Evolutionary conservation across 345 rosid genomes (phyloP).

Genomic region (Arabis hirsuta): DNA sequence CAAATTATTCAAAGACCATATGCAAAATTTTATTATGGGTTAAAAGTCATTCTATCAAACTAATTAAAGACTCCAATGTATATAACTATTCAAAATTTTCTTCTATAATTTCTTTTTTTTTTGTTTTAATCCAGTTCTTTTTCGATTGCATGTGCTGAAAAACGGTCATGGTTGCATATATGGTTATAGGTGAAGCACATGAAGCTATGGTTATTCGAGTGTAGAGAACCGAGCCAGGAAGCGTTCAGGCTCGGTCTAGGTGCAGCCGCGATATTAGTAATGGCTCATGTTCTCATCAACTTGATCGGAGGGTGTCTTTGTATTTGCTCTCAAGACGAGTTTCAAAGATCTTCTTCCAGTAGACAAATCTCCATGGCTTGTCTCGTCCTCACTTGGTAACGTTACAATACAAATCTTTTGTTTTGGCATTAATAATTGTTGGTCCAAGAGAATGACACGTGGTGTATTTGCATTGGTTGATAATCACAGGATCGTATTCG

Average conservation of each 20-base stretch:
- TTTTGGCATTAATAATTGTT: neutral
- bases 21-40: neutral
- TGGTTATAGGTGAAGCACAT: slow-evolving; percentile 71
- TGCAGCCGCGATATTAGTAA: slow-evolving; percentile 66
- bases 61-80: too few relatives aligned
- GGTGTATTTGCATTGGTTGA: slow-evolving; percentile 17
- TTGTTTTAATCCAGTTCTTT: neutral
- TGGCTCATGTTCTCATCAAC: slow-evolving; percentile 75
- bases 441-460: slow-evolving; percentile 14
- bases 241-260: slow-evolving; percentile 82
- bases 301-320: slow-evolving; percentile 83
- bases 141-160: neutral
- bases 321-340: slow-evolving; percentile 84
- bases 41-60: neutral
- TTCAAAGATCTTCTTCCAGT: slow-evolving; percentile 66
- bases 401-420: neutral
- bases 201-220: slow-evolving; percentile 86
- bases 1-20: neutral
- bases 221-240: slow-evolving; percentile 81
- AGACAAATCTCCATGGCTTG: slow-evolving; percentile 74
- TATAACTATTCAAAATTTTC: too few relatives aligned
- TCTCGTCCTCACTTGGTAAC: slow-evolving; percentile 81
- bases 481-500: slow-evolving; percentile 71
- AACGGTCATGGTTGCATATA: neutral
- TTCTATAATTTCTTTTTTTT: neutral